Conservation (phyloP, 1,284 basidiomycete genomes). For the Somion occarium region DNA sequence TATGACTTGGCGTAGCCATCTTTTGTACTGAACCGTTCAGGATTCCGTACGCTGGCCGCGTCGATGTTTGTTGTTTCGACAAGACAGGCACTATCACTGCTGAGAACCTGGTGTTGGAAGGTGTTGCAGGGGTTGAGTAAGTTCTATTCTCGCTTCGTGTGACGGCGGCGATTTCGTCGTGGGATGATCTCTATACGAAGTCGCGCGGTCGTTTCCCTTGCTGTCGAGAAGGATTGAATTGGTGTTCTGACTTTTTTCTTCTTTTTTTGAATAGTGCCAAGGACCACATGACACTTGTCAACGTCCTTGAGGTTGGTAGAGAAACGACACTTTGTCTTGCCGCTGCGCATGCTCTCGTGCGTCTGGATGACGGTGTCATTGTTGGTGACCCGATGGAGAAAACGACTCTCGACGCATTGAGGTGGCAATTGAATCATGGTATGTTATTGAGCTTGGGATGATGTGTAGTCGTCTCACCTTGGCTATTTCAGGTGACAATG, state of each 20-base stretch:
- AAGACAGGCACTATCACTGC: slow-evolving; percentile 97
- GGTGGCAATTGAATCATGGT: slow-evolving; percentile 86
- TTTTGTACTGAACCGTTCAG: slow-evolving; percentile 98
- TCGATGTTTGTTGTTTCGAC: slow-evolving; percentile 97
- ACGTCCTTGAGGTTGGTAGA: slow-evolving; percentile 71
- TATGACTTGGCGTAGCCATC: no score
- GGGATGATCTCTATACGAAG: background rate
- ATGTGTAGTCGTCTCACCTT: slow-evolving; percentile 29
- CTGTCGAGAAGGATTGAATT: no score
- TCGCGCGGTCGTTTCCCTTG: background rate
- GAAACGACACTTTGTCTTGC: slow-evolving; percentile 89
- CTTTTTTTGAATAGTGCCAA: background rate
- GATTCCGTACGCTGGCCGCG: slow-evolving; percentile 88
- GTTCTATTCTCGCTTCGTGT: slow-evolving; percentile 26
- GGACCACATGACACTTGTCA: slow-evolving; percentile 66
- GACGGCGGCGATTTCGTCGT: no score
- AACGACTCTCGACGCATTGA: slow-evolving; percentile 88
- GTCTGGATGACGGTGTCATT: slow-evolving; percentile 87
- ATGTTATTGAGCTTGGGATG: slow-evolving; percentile 12
- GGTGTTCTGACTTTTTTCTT: background rate
- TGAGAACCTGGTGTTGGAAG: slow-evolving; percentile 92
- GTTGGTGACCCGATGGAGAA: slow-evolving; percentile 99
- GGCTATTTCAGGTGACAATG: slow-evolving; percentile 46
- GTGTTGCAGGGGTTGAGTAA: slow-evolving; percentile 83
- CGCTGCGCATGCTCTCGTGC: slow-evolving; percentile 91